phyloP scores from a whole-genome alignment of 2,329 filamentous ascomycete species.

The Rhexocercosporidium sp. region DNA sequence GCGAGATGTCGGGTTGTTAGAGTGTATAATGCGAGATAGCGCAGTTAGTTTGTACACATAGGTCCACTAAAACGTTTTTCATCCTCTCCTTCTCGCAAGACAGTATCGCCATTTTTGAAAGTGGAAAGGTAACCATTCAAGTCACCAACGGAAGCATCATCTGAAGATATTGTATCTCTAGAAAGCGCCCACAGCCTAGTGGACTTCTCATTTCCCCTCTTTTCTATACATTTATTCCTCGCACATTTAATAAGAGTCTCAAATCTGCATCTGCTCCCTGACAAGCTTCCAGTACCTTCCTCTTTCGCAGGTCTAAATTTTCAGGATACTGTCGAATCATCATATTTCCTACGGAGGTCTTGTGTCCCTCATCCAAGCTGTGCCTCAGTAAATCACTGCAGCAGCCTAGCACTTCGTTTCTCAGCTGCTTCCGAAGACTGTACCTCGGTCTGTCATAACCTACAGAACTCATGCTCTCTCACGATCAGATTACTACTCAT shows the following conservation, averaged over 20 bases:
- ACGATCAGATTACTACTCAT: background rate
- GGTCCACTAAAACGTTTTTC: constrained; percentile 35
- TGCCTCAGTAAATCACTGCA: no score
- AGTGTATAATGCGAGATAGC: constrained; percentile 43
- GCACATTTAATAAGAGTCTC: background rate
- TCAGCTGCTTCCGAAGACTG: background rate
- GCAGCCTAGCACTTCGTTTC: no score
- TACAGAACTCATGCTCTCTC: no score
- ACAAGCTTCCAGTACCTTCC: background rate
- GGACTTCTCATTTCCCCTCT: background rate
- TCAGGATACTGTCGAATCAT: no score
- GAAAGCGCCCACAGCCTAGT: background rate
- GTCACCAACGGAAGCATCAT: background rate
- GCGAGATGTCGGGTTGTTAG: constrained; percentile 33
- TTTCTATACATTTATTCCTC: background rate
- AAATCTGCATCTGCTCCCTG: background rate
- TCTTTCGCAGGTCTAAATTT: no score
- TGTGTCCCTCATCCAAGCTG: no score
- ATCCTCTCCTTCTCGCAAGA: background rate
- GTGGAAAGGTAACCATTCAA: background rate
- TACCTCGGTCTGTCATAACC: background rate
- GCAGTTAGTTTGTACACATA: constrained; percentile 43
- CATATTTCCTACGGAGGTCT: no score
- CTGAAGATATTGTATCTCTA: background rate
- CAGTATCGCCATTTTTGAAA: background rate